Base-by-base conservation (phyloP, 78 protist genomes). In the Cyanophora paradoxa region DNA sequence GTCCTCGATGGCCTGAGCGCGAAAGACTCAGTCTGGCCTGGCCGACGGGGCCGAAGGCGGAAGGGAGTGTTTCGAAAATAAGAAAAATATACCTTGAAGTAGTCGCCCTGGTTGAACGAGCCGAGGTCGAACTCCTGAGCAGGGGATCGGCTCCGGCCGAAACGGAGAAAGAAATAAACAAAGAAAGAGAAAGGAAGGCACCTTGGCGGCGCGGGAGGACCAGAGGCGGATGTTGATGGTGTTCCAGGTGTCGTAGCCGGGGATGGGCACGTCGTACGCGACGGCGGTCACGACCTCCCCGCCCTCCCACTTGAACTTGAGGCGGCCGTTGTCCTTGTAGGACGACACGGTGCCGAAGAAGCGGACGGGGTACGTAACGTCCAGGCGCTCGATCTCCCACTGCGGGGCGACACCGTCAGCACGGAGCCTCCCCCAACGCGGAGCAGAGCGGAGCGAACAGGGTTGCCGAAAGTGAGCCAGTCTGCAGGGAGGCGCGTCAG, bases 201-300 rank as follows among this genome's bases (percentile, higher is more conserved):
- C 50, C 24, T 7, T 75, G 13, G 78, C 63, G 37, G 95, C 86
- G 61, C 48, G 52, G 20, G 89, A 70, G 19, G 77, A 46, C 95
- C 97, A 90, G 24, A 93, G 89, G 37, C 96, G 91, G 34, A 95
- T 48, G 84, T 82, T 86, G 50, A 83, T 76, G 77, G 20, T 61
- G 79, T 76, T 91, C n/a, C 73, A 69, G 19, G 91, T 93, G 46
- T 59, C 70, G 75, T 80, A 89, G 22, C 98, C 98, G 46, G 98
- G 95, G 31, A 87, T 78, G 63, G 86, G 91, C 31, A 68, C 42
- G 74, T 88, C 93, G 72, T 85, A 88, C 0, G 93, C 90, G 41
- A 88, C 79, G 11, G 90, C 83, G 22, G 37, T 36, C 28, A 78
- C 78, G 46, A 46, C 10, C 33, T 67, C 73, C 20, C 73, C 73